These are phyloP conservation scores for Alternaria solani DNA, from an alignment of 2,329 filamentous ascomycete genomes.

Conservation along the genomic window DNA sequence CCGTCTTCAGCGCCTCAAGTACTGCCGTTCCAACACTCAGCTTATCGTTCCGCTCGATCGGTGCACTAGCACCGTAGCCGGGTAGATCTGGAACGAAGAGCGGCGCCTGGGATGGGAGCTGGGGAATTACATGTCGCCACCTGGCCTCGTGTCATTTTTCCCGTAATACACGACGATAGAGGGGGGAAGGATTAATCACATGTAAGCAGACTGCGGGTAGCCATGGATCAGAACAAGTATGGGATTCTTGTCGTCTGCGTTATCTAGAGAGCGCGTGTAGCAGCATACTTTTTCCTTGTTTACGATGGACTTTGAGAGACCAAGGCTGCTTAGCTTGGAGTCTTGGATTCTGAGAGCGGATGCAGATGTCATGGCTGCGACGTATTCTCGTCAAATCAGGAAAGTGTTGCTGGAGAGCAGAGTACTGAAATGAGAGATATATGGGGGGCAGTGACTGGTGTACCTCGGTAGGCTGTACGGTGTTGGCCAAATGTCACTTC, in stretches of 20 bases:
- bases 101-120: conserved; percentile 35
- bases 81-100: conserved; percentile 45
- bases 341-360: conserved; percentile 39
- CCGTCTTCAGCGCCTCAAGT: conserved; percentile 34
- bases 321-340: conserved; percentile 38
- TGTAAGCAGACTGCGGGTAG: conserved; percentile 44
- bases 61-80: conserved; percentile 42
- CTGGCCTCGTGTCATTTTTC: conserved; percentile 11
- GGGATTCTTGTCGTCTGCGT: conserved; percentile 38
- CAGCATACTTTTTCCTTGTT: conserved; percentile 37
- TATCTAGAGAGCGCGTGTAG: conserved; percentile 37
- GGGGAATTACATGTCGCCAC: conserved; percentile 46
- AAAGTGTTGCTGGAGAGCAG: neutral
- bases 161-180: neutral
- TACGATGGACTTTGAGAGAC: conserved; percentile 36
- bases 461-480: neutral
- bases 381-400: neutral
- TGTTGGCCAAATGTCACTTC: neutral
- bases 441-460: neutral
- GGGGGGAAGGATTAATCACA: conserved; percentile 21
- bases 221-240: conserved; percentile 45
- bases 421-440: neutral
- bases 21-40: conserved; percentile 36
- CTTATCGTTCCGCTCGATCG: conserved; percentile 41
- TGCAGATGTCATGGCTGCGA: conserved; percentile 24